Base-by-base conservation (phyloP, 2,329 filamentous ascomycete genomes). In the Dothistroma pini region DNA sequence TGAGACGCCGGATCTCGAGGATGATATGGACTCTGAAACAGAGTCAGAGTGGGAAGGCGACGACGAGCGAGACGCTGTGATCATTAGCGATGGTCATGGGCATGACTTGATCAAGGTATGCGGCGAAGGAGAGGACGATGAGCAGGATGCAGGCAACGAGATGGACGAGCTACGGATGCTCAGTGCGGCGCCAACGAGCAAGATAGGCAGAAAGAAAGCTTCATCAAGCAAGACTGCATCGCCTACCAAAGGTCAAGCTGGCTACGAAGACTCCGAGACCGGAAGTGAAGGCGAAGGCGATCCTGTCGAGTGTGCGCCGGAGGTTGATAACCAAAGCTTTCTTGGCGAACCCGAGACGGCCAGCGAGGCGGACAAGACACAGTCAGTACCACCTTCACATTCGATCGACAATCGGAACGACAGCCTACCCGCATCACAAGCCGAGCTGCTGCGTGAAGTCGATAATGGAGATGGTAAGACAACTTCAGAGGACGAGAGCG, bases 41-140 rank as follows among this genome's bases (percentile, higher is more conserved):
- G 74, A 75, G 52, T 72, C 70, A 2, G 74, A 75, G 51, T 68
- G 66, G 58, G 73, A 75, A 22, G 67, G 69, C 14, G 63, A 63
- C 11, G 88, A 89, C 0, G 83, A 79, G 56, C 16, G 29, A 32
- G 82, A 78, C 62, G 77, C 60, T 32, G 63, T 62, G 29, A 51
- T 93, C 51, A 75, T 88, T 22, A 90, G 93, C 70, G 78, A 79
- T 9, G 83, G 88, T 57, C 58, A 69, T n/a, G 90, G 89, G 0
- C 80, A 83, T 21, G 82, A 83, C 12, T 81, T 96, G 80, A 78
- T 93, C 63, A 89, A 85, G 68, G 85, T 95, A 0, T 95, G 91
- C 71, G 88, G 87, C 63, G 88, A 89, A 50, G 88, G 91, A 64
- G 79, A 80, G 71, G 81, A 81, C 60, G 69, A 72, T 2, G 77